These are phyloP conservation scores for Penicillium rolfsii DNA, from an alignment of 2,329 filamentous ascomycete genomes.

Conservation along the genomic window DNA sequence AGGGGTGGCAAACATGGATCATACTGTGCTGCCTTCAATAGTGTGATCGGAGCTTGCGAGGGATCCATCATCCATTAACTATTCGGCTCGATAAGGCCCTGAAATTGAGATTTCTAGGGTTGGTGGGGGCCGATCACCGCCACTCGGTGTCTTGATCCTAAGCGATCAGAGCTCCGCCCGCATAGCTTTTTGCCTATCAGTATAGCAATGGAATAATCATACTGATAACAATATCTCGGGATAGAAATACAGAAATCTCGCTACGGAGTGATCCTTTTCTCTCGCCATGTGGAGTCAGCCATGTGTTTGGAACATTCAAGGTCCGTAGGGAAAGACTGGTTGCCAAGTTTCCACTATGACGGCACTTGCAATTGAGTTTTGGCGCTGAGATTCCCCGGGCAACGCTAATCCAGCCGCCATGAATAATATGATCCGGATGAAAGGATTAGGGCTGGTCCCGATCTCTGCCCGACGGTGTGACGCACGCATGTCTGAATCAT, in stretches of 20 bases:
- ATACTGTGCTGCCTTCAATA: constrained; percentile 17
- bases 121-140: constrained; percentile 8
- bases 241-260: neutral
- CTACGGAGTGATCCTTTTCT: neutral
- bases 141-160: constrained; percentile 1
- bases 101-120: neutral
- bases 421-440: too few species aligned
- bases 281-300: neutral
- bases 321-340: neutral
- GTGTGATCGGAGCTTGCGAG: constrained; percentile 17
- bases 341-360: neutral
- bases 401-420: neutral
- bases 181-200: neutral
- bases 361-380: constrained; percentile 2
- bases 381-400: neutral
- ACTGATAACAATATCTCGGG: neutral
- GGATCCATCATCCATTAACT: constrained; percentile 6
- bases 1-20: neutral
- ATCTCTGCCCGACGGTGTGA: neutral
- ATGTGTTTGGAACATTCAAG: neutral
- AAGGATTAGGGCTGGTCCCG: too few species aligned
- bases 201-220: neutral
- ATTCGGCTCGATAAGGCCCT: constrained; percentile 3
- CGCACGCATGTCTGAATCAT: neutral
- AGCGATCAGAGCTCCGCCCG: neutral